Percentiles rank a stretch among this genome's conserved stretches.
Evolutionary conservation across 768 basidiomycete species (phyloP).

Genomic region (Boletellus emodensis): DNA sequence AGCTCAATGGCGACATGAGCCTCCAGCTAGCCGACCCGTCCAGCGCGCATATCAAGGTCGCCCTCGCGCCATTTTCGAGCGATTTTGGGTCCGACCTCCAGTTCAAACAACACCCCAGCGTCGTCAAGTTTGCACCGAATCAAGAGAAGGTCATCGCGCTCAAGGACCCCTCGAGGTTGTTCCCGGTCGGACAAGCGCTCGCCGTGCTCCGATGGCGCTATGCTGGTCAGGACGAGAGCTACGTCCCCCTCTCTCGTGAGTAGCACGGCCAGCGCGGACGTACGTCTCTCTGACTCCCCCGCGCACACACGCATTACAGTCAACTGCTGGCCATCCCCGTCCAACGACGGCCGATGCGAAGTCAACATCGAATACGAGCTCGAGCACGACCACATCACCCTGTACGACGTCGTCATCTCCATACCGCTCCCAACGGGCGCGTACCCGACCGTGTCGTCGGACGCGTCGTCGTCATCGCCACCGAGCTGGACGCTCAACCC

Average conservation of each 20-base stretch:
- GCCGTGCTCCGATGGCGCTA: constrained; percentile 93
- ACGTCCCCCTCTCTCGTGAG: constrained; percentile 88
- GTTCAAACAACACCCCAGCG: constrained; percentile 97
- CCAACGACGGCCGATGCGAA: constrained; percentile 88
- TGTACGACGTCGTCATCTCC: constrained; percentile 83
- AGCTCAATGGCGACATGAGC: constrained; percentile 94
- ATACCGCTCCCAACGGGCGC: constrained; percentile 89
- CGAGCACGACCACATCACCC: constrained; percentile 73
- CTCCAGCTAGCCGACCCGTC: constrained; percentile 76
- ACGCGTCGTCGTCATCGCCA: too few relatives aligned
- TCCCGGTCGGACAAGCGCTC: constrained; percentile 84
- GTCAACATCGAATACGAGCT: constrained; percentile 98
- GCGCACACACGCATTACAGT: too few relatives aligned
- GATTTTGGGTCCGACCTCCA: constrained; percentile 71
- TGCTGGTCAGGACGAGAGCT: constrained; percentile 84
- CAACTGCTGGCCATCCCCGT: constrained; percentile 95
- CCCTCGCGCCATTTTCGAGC: constrained; percentile 51
- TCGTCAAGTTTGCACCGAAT: constrained; percentile 77
- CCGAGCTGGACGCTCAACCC: constrained; percentile 77
- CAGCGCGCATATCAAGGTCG: constrained; percentile 67
- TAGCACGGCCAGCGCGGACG: too few relatives aligned
- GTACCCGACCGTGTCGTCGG: constrained; percentile 63
- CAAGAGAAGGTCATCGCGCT: constrained; percentile 68
- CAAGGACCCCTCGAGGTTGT: constrained; percentile 77
- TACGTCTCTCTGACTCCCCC: too few relatives aligned